Conservation (phyloP, 371 early-diverging fungal genomes). For the Apophysomyces elegans region DNA sequence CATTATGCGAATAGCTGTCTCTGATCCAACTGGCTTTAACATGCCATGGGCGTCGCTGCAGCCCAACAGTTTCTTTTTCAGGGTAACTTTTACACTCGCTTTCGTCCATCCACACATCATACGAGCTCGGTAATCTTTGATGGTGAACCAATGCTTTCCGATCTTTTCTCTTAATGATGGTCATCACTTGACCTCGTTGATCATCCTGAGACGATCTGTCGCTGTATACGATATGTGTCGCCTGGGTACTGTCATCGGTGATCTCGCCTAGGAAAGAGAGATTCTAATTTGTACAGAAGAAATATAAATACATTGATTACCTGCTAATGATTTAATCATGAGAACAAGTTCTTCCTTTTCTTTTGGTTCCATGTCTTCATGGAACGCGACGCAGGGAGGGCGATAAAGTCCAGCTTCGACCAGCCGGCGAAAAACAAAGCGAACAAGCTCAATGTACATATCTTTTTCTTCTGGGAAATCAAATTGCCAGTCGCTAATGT, state of each 20-base stretch:
- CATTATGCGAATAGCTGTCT: conserved; percentile 71
- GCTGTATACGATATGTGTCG: conserved; percentile 66
- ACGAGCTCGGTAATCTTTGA: conserved; percentile 77
- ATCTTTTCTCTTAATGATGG: conserved; percentile 42
- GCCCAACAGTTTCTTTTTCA: conserved; percentile 3
- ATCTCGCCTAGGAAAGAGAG: conserved; percentile 34
- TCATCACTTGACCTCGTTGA: conserved; percentile 37
- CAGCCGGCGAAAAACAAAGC: conserved; percentile 44
- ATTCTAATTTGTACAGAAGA: not conserved
- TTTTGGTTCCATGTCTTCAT: conserved; percentile 43
- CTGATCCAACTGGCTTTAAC: conserved; percentile 70
- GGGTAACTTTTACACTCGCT: conserved; percentile 44
- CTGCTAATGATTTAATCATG: conserved; percentile 52
- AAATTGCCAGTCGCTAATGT: conserved; percentile 62
- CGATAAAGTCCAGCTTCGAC: conserved; percentile 38
- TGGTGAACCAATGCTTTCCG: conserved; percentile 67
- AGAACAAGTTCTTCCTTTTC: conserved; percentile 40
- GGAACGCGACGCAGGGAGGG: conserved; percentile 52
- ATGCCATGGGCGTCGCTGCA: conserved; percentile 57
- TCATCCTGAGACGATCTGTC: conserved; percentile 21
- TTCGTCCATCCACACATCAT: conserved; percentile 67
- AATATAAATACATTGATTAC: conserved; percentile 25
- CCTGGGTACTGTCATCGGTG: conserved; percentile 35
- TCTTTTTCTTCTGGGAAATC: conserved; percentile 43
- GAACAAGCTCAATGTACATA: conserved; percentile 45